Conservation (phyloP, 1,284 basidiomycete species). For the Heimioporus retisporus region DNA sequence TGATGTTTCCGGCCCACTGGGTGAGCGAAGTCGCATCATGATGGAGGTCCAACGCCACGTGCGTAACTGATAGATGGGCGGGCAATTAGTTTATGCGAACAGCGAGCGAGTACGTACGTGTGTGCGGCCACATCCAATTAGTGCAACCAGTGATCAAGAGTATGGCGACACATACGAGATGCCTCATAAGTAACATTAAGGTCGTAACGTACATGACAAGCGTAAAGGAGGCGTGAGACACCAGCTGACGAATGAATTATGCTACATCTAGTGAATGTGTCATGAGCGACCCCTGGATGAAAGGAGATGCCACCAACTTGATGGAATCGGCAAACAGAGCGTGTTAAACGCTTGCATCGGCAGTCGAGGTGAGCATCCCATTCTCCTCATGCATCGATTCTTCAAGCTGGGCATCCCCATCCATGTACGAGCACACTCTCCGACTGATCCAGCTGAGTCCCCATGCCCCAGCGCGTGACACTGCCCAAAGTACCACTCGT, state of each 20-base stretch:
- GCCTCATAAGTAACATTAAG: constrained; percentile 17
- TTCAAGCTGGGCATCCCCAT: constrained; percentile 8
- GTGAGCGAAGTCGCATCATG: no score
- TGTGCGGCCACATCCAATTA: not conserved
- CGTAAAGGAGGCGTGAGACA: constrained; percentile 7
- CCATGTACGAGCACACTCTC: constrained; percentile 21
- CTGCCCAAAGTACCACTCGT: constrained; percentile 72
- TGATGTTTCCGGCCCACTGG: no score
- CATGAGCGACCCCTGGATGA: constrained; percentile 4
- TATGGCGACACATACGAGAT: not conserved
- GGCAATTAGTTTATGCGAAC: not conserved
- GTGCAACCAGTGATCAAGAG: not conserved
- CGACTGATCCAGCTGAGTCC: constrained; percentile 57
- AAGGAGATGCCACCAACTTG: not conserved
- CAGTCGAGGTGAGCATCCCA: constrained; percentile 26
- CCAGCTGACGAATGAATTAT: not conserved
- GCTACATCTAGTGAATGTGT: constrained; percentile 1
- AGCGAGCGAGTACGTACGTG: not conserved
- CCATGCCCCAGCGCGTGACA: constrained; percentile 65
- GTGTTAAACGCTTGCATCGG: constrained; percentile 22
- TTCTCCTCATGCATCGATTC: constrained; percentile 14
- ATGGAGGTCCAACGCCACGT: no score
- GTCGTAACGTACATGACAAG: constrained; percentile 23
- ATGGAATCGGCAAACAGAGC: not conserved
- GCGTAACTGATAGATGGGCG: no score